Base-by-base conservation (phyloP, 106 monocot genomes). In the Dendrobium officinale region DNA sequence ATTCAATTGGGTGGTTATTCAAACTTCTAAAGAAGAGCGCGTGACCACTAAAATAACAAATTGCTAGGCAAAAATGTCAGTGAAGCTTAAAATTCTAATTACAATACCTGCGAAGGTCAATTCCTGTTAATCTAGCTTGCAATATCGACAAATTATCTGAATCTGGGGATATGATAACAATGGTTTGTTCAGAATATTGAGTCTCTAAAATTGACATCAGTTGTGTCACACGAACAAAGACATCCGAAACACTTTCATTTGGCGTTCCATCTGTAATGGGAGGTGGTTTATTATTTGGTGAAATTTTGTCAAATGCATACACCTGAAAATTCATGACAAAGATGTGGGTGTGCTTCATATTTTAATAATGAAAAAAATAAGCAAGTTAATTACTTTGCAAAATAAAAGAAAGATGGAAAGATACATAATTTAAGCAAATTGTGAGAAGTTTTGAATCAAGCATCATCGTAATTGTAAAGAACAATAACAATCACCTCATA, bases 131-230 rank as follows among this genome's bases (percentile, higher is more conserved):
- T 29, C 95, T 93, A 78, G 95, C 95, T 85, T 96, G 89, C 27
- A 96, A 79, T 43, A 93, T 56, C 40, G 95, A 83, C 73, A 96
- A 54, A 78, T 96, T 96, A 77, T 96, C 93, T 58, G 95, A 96
- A 88, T 96, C 95, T 70, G 95, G 93, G 2, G 95, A 93, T 9
- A 96, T 82, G 56, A 96, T 91, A 66, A 96, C 80, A 45, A 96
- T 77, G 20, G 95, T 96, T 64, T 96, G 91, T 45, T 85, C 93
- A 37, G 84, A 89, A 81, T 96, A 96, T 44, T 96, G 95, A 19
- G 95, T 96, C 70, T 96, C 95, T 68, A 96, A 81, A 67, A 96
- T 83, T 24, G 95, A 96, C 95, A 93, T 96, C 49, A 96, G 93
- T 45, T 93, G 91, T 19, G 91, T 91, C 42, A 93, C 88, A 40